A percentile compares a stretch with the other conserved stretches of the same genome.
Conservation (phyloP, 78 protist species). For the Diacronema lutheri region DNA sequence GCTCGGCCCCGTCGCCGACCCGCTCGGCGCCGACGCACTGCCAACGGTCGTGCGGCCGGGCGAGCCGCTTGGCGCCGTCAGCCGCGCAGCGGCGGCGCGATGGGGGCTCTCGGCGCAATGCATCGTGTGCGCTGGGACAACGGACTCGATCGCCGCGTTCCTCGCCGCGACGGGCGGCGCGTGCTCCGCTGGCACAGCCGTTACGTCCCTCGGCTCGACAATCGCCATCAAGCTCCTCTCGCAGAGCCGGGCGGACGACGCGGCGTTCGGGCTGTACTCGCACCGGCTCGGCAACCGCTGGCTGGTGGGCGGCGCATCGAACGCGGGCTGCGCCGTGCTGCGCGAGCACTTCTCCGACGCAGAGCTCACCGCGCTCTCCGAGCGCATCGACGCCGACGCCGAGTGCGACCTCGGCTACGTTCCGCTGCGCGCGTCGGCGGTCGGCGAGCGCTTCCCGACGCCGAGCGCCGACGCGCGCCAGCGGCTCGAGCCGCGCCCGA, state of each 20-base stretch:
- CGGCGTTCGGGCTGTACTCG: background rate
- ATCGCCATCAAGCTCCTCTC: conserved; percentile 20
- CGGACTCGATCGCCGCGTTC: conserved; percentile 38
- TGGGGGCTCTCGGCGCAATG: background rate
- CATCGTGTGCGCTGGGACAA: background rate
- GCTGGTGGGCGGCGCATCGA: conserved; percentile 13
- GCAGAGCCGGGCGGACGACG: background rate
- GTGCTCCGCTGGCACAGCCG: background rate
- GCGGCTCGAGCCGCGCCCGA: background rate
- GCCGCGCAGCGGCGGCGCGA: background rate
- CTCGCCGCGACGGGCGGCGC: conserved; percentile 29
- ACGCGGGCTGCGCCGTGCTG: conserved; percentile 12
- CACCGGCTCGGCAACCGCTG: conserved; percentile 16
- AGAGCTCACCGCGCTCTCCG: background rate
- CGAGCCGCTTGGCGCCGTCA: background rate
- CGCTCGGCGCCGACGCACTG: background rate
- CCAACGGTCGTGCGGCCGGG: background rate
- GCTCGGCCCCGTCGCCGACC: background rate
- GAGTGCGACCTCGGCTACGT: background rate
- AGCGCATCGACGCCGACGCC: background rate
- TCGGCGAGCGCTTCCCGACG: conserved; percentile 11
- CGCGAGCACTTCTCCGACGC: background rate
- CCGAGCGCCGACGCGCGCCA: background rate
- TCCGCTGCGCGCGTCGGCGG: background rate
- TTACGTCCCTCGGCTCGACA: conserved; percentile 24